Evolutionary conservation across 176 grass and related monocot species (phyloP).

Genomic region (Oryza meridionalis): DNA sequence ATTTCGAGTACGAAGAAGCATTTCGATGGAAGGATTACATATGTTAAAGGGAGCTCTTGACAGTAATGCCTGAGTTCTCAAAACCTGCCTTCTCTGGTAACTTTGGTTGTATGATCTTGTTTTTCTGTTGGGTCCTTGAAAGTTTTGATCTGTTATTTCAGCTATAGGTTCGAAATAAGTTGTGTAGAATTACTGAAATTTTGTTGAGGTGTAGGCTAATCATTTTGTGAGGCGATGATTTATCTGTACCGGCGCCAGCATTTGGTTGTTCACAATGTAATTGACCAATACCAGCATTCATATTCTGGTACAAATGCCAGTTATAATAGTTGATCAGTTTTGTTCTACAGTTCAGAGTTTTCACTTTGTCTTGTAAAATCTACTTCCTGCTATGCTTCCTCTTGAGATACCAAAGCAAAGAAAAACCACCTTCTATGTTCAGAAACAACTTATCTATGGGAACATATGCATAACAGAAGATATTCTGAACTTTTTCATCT

Average conservation of each 20-base stretch:
- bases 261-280: conserved; percentile 50
- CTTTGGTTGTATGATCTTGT: conserved; percentile 40
- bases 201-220: conserved; percentile 56
- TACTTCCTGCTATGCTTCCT: background rate
- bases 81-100: conserved; percentile 11
- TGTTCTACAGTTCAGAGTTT: conserved; percentile 16
- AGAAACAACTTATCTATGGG: background rate
- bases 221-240: conserved; percentile 46
- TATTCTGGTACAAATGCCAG: conserved; percentile 44
- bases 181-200: conserved; percentile 47
- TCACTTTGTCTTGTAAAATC: conserved; percentile 15
- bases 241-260: conserved; percentile 45
- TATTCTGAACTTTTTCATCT: too few species aligned
- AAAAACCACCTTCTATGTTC: background rate
- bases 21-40: conserved; percentile 88
- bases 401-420: conserved; percentile 8
- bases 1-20: conserved; percentile 79
- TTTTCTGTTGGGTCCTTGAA: conserved; percentile 21
- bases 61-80: conserved; percentile 54
- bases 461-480: background rate
- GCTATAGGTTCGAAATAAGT: conserved; percentile 55
- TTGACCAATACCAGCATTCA: conserved; percentile 42
- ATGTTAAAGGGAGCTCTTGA: conserved; percentile 79
- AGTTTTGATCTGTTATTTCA: conserved; percentile 48
- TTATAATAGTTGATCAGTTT: conserved; percentile 38